Conservation (phyloP, 2,329 filamentous ascomycete genomes). For the Xylariales sp. region DNA sequence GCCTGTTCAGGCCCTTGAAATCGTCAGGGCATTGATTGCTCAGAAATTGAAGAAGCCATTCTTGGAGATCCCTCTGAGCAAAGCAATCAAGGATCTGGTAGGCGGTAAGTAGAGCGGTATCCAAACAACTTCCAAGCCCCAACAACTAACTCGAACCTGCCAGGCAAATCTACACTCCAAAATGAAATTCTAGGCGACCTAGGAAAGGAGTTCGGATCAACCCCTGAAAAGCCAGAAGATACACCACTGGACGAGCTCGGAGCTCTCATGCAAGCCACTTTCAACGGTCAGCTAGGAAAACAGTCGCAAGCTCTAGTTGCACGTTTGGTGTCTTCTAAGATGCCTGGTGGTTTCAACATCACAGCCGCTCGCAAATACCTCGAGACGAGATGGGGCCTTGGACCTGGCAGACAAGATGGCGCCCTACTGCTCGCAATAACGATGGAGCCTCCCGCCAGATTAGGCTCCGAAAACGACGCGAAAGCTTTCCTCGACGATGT, state of each 20-base stretch:
- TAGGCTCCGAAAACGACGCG: constrained; percentile 84
- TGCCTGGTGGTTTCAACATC: constrained; percentile 99
- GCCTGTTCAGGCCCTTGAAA: constrained; percentile 83
- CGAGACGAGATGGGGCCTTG: constrained; percentile 89
- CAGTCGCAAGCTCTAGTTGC: constrained; percentile 91
- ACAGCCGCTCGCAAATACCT: constrained; percentile 92
- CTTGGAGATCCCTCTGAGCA: constrained; percentile 82
- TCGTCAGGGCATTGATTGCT: constrained; percentile 82
- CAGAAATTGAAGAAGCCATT: constrained; percentile 97
- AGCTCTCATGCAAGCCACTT: constrained; percentile 95
- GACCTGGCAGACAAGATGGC: constrained; percentile 81
- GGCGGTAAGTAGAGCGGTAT: constrained; percentile 62
- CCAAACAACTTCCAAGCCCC: not conserved
- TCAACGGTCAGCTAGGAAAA: constrained; percentile 97
- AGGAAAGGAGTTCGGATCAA: constrained; percentile 97
- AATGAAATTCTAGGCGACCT: constrained; percentile 98
- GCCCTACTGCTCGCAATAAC: constrained; percentile 84
- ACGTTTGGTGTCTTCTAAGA: constrained; percentile 94
- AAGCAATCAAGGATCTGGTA: constrained; percentile 97
- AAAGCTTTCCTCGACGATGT: constrained; percentile 90
- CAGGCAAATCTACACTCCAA: constrained; percentile 96
- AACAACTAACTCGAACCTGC: not conserved
- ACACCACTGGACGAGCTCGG: constrained; percentile 92
- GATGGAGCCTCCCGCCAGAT: constrained; percentile 82
- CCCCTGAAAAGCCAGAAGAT: constrained; percentile 97